Base-by-base conservation (phyloP, 1,284 basidiomycete genomes). In the Kwoniella shivajii region DNA sequence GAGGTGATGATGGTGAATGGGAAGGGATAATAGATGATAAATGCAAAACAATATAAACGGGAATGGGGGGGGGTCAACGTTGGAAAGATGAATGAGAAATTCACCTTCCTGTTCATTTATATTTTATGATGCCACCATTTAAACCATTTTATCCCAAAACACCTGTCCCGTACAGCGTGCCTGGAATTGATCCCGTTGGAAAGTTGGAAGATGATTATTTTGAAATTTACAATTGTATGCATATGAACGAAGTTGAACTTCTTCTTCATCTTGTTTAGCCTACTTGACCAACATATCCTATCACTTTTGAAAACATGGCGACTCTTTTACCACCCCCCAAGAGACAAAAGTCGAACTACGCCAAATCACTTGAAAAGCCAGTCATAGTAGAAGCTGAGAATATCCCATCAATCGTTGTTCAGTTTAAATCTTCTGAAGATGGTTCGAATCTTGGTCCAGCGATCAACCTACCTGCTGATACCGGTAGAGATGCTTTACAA, bases 371-470 rank as follows among this genome's bases (percentile, higher is more conserved):
- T 24, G 61, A 66, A 42, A 71, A 74, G 18, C 60, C 65, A 7
- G 74, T 86, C 1, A 82, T 85, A 56, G 82, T 83, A 56, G 84
- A 84, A 60, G 66, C 69, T 3, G 65, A 63, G 7, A 74, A 79
- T n/a, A 78, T 81, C 55, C 83, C 85, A 6, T 88, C 87, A 60
- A 79, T 96, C 58, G 84, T 95, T 16, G 91, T 95, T 20, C 91
- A 95, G 73, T 95, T 96, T 74, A 87, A 92, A 37, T 88, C 88
- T 16, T 89, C 92, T 61, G 88, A 92, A 57, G 88, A 91, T 76
- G 90, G 88, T 0, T 79, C 82, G 59, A 80, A 85, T 13, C 81
- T 96, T 22, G 92, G 92, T 26, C 91, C 92, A 47, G 86, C 90
- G 1, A 86, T 96, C 67, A 92, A 86, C 74, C 78, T 96, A 45